A percentile compares a stretch with the other conserved stretches of the same genome.
Evolutionary conservation across 2,329 filamentous ascomycete species (phyloP).

Genomic region (Ustilaginoidea virens): DNA sequence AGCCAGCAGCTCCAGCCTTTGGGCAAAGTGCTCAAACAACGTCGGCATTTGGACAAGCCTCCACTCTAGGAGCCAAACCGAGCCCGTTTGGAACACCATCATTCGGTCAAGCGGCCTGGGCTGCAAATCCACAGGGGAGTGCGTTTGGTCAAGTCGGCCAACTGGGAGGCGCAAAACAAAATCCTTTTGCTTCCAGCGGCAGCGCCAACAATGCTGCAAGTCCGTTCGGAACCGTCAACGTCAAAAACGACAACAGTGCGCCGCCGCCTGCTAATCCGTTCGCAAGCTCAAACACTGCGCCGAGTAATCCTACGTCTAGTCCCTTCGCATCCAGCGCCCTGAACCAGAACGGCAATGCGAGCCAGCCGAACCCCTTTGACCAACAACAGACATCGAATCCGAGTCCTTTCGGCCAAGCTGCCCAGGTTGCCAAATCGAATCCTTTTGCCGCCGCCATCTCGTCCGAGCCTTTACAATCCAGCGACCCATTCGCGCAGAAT

Average conservation of each 20-base stretch:
- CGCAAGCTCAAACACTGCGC: conserved; percentile 4
- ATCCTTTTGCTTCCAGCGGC: conserved; percentile 17
- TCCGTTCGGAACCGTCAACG: conserved; percentile 10
- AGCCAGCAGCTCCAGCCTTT: conserved; percentile 21
- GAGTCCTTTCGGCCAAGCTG: conserved; percentile 10
- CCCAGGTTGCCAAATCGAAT: conserved; percentile 7
- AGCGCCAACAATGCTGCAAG: conserved; percentile 7
- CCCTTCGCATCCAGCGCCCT: conserved; percentile 12
- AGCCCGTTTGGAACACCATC: conserved; percentile 18
- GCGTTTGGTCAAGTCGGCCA: conserved; percentile 20
- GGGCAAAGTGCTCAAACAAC: conserved; percentile 21
- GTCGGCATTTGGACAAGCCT: conserved; percentile 25
- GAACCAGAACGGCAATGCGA: neutral
- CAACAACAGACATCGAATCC: conserved; percentile 1
- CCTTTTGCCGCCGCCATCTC: conserved; percentile 13
- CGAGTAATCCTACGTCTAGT: conserved; percentile 7
- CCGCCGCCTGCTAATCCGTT: conserved; percentile 13
- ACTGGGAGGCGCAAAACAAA: conserved; percentile 22
- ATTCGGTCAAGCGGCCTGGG: neutral
- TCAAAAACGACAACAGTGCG: conserved; percentile 8
- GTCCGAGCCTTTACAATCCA: conserved; percentile 6
- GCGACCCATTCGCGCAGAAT: conserved; percentile 11
- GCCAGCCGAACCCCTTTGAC: conserved; percentile 14
- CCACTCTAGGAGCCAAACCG: conserved; percentile 15
- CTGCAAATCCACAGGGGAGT: conserved; percentile 10